These are phyloP conservation scores for Aristolochia californica DNA, from an alignment of 164 flowering plant species.

Conservation along the genomic window DNA sequence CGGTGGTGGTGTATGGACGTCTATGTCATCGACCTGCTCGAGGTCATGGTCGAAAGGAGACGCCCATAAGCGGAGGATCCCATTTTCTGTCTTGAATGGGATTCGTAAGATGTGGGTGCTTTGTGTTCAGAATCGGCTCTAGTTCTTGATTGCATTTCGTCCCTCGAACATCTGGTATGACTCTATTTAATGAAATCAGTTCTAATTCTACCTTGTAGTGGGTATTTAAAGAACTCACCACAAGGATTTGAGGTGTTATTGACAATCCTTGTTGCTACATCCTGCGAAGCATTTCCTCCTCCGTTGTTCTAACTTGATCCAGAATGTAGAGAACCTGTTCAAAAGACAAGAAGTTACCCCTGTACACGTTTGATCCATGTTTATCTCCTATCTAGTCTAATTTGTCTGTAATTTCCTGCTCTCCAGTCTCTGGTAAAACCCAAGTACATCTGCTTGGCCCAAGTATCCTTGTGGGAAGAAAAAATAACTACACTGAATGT, in stretches of 20 bases:
- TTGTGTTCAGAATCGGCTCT: constrained; percentile 56
- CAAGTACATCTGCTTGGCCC: constrained; percentile 89
- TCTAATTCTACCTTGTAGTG: background rate
- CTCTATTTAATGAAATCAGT: constrained; percentile 38
- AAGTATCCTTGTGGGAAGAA: constrained; percentile 92
- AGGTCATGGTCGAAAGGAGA: constrained; percentile 97
- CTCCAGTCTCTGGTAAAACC: constrained; percentile 98
- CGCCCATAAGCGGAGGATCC: constrained; percentile 65
- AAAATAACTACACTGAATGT: constrained; percentile 75
- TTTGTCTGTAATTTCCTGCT: constrained; percentile 43
- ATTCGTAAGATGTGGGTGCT: constrained; percentile 68
- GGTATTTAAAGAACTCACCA: constrained; percentile 33
- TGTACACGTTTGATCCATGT: background rate
- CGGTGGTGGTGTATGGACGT: constrained; percentile 37
- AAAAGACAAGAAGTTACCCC: background rate
- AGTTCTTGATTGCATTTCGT: constrained; percentile 81
- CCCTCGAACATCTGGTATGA: constrained; percentile 85
- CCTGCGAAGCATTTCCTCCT: constrained; percentile 69
- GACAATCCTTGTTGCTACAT: constrained; percentile 73
- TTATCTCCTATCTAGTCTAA: background rate
- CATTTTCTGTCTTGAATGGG: constrained; percentile 69
- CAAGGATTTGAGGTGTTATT: constrained; percentile 78
- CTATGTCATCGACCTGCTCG: constrained; percentile 27
- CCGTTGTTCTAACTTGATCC: constrained; percentile 91
- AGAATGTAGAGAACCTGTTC: constrained; percentile 85